A percentile compares a stretch with the other conserved stretches of the same genome.
Evolutionary conservation across 352 stramenopile species (phyloP).

Genomic region (Peronospora belbahrii): DNA sequence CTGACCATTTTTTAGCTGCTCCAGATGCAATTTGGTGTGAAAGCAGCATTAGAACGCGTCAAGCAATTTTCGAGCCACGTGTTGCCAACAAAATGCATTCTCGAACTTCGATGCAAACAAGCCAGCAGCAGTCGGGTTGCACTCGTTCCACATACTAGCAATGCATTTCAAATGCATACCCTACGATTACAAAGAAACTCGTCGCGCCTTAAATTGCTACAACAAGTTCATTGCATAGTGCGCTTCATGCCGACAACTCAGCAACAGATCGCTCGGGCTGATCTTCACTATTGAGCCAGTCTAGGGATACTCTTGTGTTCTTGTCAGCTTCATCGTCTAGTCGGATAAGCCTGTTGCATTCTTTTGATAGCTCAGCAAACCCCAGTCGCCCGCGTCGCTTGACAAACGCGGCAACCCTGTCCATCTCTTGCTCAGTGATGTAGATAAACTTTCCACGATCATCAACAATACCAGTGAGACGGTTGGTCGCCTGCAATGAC

Average conservation of each 20-base stretch:
- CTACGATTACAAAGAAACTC: constrained; percentile 3
- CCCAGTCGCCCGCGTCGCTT: constrained; percentile 53
- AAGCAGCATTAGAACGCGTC: constrained; percentile 63
- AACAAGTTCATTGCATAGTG: neutral
- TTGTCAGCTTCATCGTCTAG: constrained; percentile 40
- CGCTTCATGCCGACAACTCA: constrained; percentile 14
- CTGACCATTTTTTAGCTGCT: too few species aligned
- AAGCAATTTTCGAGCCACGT: constrained; percentile 41
- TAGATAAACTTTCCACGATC: constrained; percentile 80
- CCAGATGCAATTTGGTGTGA: constrained; percentile 69
- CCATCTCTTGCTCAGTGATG: constrained; percentile 73
- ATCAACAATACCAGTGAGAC: constrained; percentile 66
- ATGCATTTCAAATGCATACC: constrained; percentile 20
- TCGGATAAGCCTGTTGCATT: constrained; percentile 74
- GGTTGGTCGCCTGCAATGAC: constrained; percentile 40
- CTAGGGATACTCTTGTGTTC: constrained; percentile 31
- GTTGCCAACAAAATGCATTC: constrained; percentile 54
- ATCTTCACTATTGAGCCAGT: constrained; percentile 33
- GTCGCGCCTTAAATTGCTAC: neutral
- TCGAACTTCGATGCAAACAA: constrained; percentile 81
- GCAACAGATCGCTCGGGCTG: constrained; percentile 8
- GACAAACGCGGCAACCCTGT: constrained; percentile 65
- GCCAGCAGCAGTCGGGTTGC: neutral
- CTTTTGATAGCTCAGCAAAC: constrained; percentile 55
- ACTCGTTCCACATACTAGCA: constrained; percentile 11